phyloP scores from a whole-genome alignment of 305 asterid genomes.

The Euphrasia arctica region DNA sequence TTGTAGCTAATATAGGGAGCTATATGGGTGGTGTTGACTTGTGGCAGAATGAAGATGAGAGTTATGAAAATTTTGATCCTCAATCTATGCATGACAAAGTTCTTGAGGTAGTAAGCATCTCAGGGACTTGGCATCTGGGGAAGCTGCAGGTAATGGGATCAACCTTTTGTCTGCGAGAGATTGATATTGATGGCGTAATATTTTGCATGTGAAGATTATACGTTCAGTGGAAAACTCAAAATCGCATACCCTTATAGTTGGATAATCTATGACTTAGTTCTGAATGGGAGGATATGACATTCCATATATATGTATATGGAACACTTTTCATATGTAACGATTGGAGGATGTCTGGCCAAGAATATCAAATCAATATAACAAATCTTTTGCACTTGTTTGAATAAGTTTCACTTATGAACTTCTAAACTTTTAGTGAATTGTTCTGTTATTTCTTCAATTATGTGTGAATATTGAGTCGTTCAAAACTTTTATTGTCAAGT shows the following conservation, averaged over 20 bases:
- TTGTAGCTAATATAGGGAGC: slow-evolving; percentile 87
- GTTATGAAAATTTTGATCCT: slow-evolving; percentile 83
- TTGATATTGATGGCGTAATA: slow-evolving; percentile 3
- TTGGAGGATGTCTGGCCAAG: not conserved
- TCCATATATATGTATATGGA: not conserved
- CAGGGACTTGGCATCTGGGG: slow-evolving; percentile 98
- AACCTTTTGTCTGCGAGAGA: slow-evolving; percentile 9
- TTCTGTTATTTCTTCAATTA: no score
- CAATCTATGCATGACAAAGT: slow-evolving; percentile 97
- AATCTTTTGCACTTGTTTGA: not conserved
- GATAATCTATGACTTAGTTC: slow-evolving; percentile 3
- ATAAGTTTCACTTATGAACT: not conserved
- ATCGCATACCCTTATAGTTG: slow-evolving; percentile 17
- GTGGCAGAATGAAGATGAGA: slow-evolving; percentile 98
- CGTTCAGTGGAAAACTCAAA: slow-evolving; percentile 9
- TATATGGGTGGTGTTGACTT: slow-evolving; percentile 99
- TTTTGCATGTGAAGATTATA: slow-evolving; percentile 6
- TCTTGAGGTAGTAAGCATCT: slow-evolving; percentile 94
- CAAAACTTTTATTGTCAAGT: not conserved
- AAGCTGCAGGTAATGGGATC: slow-evolving; percentile 73
- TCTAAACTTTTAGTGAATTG: not conserved
- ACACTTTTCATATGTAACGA: not conserved
- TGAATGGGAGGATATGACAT: not conserved
- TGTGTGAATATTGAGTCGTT: not conserved
- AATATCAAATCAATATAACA: no score